These are phyloP conservation scores for Nemania sp. DNA, from an alignment of 2,329 filamentous ascomycete genomes.

Conservation along the genomic window DNA sequence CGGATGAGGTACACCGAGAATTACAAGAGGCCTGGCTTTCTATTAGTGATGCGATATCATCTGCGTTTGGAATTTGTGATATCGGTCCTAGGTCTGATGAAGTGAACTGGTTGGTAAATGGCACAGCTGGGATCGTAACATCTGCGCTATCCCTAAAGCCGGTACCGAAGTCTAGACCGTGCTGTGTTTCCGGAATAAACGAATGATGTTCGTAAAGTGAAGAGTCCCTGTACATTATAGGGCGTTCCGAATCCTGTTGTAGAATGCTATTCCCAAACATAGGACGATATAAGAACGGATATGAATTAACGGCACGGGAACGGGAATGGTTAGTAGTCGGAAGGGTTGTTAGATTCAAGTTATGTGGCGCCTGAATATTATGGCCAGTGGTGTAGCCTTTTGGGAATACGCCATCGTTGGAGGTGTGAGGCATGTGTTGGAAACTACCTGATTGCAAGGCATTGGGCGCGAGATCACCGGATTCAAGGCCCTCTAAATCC, in stretches of 20 bases:
- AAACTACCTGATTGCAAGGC: conserved; percentile 37
- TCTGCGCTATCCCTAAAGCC: conserved; percentile 21
- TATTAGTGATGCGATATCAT: conserved; percentile 43
- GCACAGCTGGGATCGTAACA: conserved; percentile 21
- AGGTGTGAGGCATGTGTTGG: conserved; percentile 34
- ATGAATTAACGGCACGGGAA: background rate
- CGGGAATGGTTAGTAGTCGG: conserved; percentile 11
- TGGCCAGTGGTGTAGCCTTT: conserved; percentile 37
- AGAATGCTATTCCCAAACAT: conserved; percentile 23
- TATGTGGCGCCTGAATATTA: conserved; percentile 32
- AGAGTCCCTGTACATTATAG: background rate
- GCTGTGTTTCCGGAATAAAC: conserved; percentile 6
- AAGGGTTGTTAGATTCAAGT: conserved; percentile 25
- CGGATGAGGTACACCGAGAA: conserved; percentile 45
- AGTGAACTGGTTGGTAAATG: conserved; percentile 34
- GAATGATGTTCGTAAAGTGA: background rate
- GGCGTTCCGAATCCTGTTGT: conserved; percentile 13
- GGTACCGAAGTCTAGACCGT: conserved; percentile 11
- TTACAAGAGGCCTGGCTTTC: conserved; percentile 42
- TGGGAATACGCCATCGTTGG: conserved; percentile 42
- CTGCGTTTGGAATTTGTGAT: conserved; percentile 30
- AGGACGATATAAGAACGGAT: conserved; percentile 25
- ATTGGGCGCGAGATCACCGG: conserved; percentile 28
- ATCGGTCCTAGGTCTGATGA: conserved; percentile 37
- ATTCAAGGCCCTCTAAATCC: conserved; percentile 14